A percentile compares a stretch with the other conserved stretches of the same genome.
Evolutionary conservation across 192 early-diverging fungal species (phyloP).

Genomic region (Jimgerdemannia flammicorona): DNA sequence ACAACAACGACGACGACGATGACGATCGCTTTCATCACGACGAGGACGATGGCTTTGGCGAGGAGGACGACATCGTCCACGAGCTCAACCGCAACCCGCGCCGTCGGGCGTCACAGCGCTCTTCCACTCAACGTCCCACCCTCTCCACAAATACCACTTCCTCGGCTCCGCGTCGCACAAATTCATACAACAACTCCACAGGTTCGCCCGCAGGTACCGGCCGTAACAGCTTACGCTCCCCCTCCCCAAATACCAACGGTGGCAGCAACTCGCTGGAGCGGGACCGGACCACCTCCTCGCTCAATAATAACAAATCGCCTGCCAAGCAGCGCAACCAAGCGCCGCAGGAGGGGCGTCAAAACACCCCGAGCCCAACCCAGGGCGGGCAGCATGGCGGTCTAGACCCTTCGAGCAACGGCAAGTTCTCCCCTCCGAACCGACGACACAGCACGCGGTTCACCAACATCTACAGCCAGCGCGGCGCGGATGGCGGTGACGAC

Average conservation of each 20-base stretch:
- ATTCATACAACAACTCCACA: background rate
- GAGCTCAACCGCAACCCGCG: background rate
- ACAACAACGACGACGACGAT: background rate
- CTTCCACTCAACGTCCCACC: background rate
- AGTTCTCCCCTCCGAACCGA: background rate
- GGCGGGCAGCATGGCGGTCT: background rate
- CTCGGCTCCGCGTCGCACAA: background rate
- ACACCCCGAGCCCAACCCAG: too few species aligned
- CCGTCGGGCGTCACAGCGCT: background rate
- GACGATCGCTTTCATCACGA: background rate
- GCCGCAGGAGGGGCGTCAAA: too few species aligned
- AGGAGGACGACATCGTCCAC: background rate
- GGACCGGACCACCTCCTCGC: background rate
- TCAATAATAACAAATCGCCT: background rate
- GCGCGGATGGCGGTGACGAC: background rate
- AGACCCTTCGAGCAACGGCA: background rate
- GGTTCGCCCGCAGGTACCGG: background rate
- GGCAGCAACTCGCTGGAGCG: too few species aligned
- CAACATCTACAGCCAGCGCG: background rate
- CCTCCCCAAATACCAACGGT: background rate
- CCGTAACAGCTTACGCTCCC: background rate
- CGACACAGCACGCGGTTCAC: background rate
- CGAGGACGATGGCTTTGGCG: background rate
- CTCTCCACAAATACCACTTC: background rate
- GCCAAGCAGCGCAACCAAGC: background rate